A percentile compares a stretch with the other conserved stretches of the same genome.
Conservation (phyloP, 2,329 filamentous ascomycete genomes). For the Chaetomium olivaceum region DNA sequence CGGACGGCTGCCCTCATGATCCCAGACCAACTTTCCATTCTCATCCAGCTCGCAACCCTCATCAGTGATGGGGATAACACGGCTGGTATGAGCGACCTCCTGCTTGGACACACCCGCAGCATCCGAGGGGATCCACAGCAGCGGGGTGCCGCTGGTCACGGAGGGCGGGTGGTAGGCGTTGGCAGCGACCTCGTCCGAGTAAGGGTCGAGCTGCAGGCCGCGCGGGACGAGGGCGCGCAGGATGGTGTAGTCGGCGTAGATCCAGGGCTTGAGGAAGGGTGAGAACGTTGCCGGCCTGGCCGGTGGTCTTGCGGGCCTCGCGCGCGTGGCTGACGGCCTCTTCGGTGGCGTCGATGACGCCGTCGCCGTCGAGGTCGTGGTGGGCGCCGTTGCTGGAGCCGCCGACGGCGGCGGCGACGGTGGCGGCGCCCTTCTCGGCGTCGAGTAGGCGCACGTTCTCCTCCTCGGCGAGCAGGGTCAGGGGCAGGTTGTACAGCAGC, state of each 20-base stretch:
- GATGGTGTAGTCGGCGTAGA: constrained; percentile 70
- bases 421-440: constrained; percentile 26
- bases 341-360: constrained; percentile 27
- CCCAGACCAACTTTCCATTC: constrained; percentile 55
- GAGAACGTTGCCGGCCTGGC: constrained; percentile 58
- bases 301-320: constrained; percentile 42
- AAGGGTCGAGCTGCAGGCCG: constrained; percentile 53
- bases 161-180: constrained; percentile 76
- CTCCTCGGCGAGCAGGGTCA: constrained; percentile 60
- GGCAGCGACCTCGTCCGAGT: constrained; percentile 60
- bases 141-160: constrained; percentile 60
- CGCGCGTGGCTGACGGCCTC: constrained; percentile 24
- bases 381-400: constrained; percentile 18
- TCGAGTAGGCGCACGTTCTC: constrained; percentile 36
- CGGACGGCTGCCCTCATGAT: constrained; percentile 38
- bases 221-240: constrained; percentile 70
- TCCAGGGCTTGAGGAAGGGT: constrained; percentile 76
- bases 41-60: constrained; percentile 67
- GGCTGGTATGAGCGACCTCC: constrained; percentile 71
- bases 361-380: constrained; percentile 29
- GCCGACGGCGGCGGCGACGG: constrained; percentile 19
- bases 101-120: constrained; percentile 71
- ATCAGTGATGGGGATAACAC: constrained; percentile 77
- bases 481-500: constrained; percentile 75
- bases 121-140: constrained; percentile 86